Evolutionary conservation across 768 basidiomycete genomes (phyloP), one percentile per base, ranked within the genome.

Genomic region (Leucogyrophana mollusca): DNA sequence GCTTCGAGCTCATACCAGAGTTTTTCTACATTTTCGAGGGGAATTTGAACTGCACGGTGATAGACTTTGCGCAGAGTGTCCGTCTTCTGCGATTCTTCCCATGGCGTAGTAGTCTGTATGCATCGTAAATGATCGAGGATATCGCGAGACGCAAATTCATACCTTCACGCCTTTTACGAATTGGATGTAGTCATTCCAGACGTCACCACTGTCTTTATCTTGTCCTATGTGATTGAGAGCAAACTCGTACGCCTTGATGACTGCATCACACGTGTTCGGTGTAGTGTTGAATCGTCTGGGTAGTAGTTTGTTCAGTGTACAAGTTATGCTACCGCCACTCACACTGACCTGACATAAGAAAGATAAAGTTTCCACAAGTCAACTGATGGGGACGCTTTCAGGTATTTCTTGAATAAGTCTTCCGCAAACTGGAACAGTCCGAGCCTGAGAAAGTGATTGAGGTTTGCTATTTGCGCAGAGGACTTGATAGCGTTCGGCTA

Each of bases 41-140:
- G 96, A 24, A 96, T 91, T 60, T 92, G 90, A 17, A 98, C 88
- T 3, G 92, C 95, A 42, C 91, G 83, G 59, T 94, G 91, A 68
- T 96, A 96, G 1, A 90, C 85, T 62, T 90, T 91, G 48, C 96
- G 83, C 4, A 98, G 73, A 2, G 83, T 79, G 54, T 96, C 95
- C 87, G 93, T 94, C 64, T 93, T 92, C 60, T 95, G 91, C 57
- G 94, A 90, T 53, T 88, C 85, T 63, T 98, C 95, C 94, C 94
- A 97, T 16, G 92, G 90, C 18, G 86, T 89, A 9, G 78, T 79
- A 0, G 87, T 75, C 82, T 81, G 56, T 11, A 34, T 39, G 44
- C 9, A 39, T 20, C 24, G 32, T 53, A 27, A 61, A 46, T 37
- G 27, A 33, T 30, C 30, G 9, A 3, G 14, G 10, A 21, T n/a